phyloP scores from a whole-genome alignment of 2,329 filamentous ascomycete species.

The Emmonsia crescens region DNA sequence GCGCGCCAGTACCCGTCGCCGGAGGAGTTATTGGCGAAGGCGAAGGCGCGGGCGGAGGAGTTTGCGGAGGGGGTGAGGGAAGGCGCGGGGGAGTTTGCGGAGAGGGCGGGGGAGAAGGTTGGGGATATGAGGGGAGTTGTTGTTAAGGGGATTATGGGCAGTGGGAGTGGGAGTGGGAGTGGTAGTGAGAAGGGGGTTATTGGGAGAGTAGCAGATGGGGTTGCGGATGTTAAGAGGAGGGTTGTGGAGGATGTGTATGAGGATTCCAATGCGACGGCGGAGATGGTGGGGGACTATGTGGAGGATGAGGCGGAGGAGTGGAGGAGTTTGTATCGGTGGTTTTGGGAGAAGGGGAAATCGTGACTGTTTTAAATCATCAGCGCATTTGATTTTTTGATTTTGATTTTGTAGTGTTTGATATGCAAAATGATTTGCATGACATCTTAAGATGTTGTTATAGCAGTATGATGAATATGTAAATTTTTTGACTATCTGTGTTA shows the following conservation, averaged over 20 bases:
- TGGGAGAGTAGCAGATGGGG: conserved; percentile 9
- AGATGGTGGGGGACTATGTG: conserved; percentile 36
- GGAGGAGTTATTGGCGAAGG: conserved; percentile 29
- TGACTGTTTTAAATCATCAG: too few species aligned
- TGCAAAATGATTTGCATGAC: not conserved
- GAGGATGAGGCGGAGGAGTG: conserved; percentile 33
- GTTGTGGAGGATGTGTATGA: conserved; percentile 23
- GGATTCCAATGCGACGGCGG: conserved; percentile 35
- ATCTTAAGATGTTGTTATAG: not conserved
- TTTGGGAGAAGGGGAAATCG: conserved; percentile 30
- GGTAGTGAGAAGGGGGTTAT: conserved; percentile 15
- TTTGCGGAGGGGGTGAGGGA: conserved; percentile 32
- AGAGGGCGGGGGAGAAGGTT: conserved; percentile 13
- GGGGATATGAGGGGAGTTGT: conserved; percentile 16
- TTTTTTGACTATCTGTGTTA: too few species aligned
- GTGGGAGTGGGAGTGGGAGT: conserved; percentile 19
- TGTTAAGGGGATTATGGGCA: not conserved
- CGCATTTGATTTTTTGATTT: not conserved
- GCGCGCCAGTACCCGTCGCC: conserved; percentile 34
- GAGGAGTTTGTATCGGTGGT: conserved; percentile 33
- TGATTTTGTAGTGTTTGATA: not conserved
- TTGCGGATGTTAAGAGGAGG: conserved; percentile 9
- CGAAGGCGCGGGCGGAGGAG: conserved; percentile 31
- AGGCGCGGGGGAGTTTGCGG: conserved; percentile 20
- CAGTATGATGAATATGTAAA: not conserved